phyloP scores from a whole-genome alignment of 768 basidiomycete species.

The Holtermannia corniformis region DNA sequence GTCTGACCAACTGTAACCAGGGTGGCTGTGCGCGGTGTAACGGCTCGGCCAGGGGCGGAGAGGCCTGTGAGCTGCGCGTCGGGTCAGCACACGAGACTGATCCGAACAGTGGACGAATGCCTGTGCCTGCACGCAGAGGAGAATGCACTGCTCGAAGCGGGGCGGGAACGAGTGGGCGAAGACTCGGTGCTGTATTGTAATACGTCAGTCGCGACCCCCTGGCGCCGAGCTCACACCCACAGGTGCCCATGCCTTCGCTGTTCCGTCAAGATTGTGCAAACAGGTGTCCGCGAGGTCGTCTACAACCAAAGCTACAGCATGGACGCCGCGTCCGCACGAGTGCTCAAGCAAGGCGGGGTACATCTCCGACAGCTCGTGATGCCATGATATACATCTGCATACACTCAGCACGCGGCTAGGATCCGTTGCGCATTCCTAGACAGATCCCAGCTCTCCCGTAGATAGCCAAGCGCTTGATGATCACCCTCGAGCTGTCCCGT shows the following conservation, averaged over 20 bases:
- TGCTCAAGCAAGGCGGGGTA: slow-evolving; percentile 77
- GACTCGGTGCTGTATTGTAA: slow-evolving; percentile 90
- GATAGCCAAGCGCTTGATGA: slow-evolving; percentile 16
- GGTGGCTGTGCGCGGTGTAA: slow-evolving; percentile 80
- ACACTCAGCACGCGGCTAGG: too few species aligned
- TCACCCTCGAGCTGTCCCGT: slow-evolving; percentile 12
- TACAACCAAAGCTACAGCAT: slow-evolving; percentile 94
- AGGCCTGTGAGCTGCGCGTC: slow-evolving; percentile 37
- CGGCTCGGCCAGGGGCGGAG: slow-evolving; percentile 45
- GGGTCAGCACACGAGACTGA: background rate
- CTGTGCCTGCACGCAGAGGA: slow-evolving; percentile 96
- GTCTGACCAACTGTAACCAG: slow-evolving; percentile 77
- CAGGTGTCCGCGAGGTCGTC: slow-evolving; percentile 80
- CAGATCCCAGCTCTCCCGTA: too few species aligned
- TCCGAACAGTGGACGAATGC: slow-evolving; percentile 57
- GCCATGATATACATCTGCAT: too few species aligned
- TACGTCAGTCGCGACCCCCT: slow-evolving; percentile 55
- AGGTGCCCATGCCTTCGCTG: slow-evolving; percentile 98
- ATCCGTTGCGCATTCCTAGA: slow-evolving; percentile 17
- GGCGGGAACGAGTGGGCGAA: slow-evolving; percentile 66
- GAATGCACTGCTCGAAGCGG: slow-evolving; percentile 90
- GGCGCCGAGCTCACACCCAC: background rate
- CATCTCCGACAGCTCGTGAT: slow-evolving; percentile 54
- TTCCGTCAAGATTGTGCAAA: slow-evolving; percentile 94
- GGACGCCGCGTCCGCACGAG: slow-evolving; percentile 73